Evolutionary conservation across 2,329 filamentous ascomycete genomes (phyloP).

Genomic region (Curvularia spicifera): DNA sequence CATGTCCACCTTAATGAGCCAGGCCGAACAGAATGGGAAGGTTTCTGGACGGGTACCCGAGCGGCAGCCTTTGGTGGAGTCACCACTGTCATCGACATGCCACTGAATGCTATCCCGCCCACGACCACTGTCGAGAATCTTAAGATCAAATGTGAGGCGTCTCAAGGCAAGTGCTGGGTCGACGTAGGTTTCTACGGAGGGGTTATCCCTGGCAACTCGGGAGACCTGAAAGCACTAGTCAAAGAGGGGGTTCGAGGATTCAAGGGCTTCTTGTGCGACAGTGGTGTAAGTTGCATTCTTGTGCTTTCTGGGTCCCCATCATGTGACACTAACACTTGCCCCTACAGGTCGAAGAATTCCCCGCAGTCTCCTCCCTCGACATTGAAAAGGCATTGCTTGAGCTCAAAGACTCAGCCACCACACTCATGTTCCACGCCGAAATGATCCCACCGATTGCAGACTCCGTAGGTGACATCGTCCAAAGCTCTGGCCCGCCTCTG

Average conservation of each 20-base stretch:
- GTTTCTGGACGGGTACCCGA: conserved; percentile 91
- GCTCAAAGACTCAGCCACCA: conserved; percentile 81
- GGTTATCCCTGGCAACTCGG: conserved; percentile 85
- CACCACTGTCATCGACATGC: conserved; percentile 97
- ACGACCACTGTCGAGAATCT: conserved; percentile 87
- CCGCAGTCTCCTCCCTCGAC: conserved; percentile 81
- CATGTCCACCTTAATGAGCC: conserved; percentile 98
- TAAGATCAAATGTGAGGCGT: conserved; percentile 83
- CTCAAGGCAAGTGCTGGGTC: conserved; percentile 90
- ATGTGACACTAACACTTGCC: conserved; percentile 27
- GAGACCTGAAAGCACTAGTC: conserved; percentile 79
- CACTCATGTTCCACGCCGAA: conserved; percentile 98
- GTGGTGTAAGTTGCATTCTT: conserved; percentile 70
- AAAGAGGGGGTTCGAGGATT: conserved; percentile 89
- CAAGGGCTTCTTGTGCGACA: conserved; percentile 97
- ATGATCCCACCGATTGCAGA: conserved; percentile 89
- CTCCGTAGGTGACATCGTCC: conserved; percentile 79
- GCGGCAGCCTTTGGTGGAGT: conserved; percentile 95
- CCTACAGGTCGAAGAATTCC: conserved; percentile 87
- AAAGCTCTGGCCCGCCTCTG: conserved; percentile 71
- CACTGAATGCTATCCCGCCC: conserved; percentile 92
- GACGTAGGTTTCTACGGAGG: conserved; percentile 99
- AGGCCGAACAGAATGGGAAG: conserved; percentile 96
- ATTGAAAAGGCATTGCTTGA: conserved; percentile 80
- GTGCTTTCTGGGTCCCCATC: not conserved